These are phyloP conservation scores for Russula dissimulans DNA, from an alignment of 768 basidiomycete genomes.

Conservation along the genomic window DNA sequence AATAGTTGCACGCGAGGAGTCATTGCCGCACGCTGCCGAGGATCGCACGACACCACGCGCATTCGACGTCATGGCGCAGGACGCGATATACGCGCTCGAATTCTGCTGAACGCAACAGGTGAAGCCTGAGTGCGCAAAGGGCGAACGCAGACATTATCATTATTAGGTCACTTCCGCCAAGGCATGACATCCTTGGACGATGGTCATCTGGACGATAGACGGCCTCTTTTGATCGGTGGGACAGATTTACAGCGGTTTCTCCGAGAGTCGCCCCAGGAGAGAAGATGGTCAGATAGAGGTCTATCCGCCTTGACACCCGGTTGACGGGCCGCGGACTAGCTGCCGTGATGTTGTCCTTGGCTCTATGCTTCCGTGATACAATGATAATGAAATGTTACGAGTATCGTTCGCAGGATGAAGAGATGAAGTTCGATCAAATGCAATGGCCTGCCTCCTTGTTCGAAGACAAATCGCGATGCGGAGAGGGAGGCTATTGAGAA, in stretches of 20 bases:
- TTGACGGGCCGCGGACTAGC: constrained; percentile 1
- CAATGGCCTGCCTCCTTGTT: not conserved
- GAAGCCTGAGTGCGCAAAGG: not conserved
- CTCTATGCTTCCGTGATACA: not conserved
- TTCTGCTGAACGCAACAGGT: not conserved
- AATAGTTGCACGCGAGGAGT: not conserved
- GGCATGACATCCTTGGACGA: not conserved
- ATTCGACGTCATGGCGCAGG: not conserved
- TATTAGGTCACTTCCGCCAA: not conserved
- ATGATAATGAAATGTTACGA: not conserved
- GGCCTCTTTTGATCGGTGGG: constrained; percentile 7
- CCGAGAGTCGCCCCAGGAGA: constrained; percentile 1
- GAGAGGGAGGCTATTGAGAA: constrained; percentile 4
- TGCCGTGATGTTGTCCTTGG: not conserved
- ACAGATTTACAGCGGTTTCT: constrained; percentile 6
- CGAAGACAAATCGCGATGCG: not conserved
- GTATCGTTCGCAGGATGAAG: not conserved
- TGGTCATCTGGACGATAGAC: not conserved
- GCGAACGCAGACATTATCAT: no score
- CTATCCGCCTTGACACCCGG: constrained; percentile 4
- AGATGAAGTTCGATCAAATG: not conserved
- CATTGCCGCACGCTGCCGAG: not conserved
- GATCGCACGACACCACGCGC: not conserved
- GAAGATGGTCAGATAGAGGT: constrained; percentile 8
- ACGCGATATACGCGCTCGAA: not conserved